These are phyloP conservation scores for Rhododendron ferrugineum DNA, from an alignment of 148 eudicot species.

Conservation along the genomic window DNA sequence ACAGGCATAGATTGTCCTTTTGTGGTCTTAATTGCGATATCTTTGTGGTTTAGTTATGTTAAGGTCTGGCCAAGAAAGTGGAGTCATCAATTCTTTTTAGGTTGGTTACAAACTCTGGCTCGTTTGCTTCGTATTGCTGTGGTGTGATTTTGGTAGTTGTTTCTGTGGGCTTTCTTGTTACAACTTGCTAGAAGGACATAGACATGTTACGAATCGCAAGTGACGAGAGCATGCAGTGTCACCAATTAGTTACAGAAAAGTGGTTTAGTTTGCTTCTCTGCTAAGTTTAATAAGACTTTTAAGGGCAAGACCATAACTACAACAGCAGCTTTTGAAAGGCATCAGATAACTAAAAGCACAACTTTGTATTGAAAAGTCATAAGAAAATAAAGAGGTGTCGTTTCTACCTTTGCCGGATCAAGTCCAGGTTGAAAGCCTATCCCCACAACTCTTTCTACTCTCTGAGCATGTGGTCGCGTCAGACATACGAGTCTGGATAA, in stretches of 20 bases:
- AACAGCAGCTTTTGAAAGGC: background rate
- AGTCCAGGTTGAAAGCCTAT: conserved; percentile 95
- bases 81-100: background rate
- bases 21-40: background rate
- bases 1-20: background rate
- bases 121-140: background rate
- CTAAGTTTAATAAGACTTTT: background rate
- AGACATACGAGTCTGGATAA: conserved; percentile 64
- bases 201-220: background rate
- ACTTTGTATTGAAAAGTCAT: background rate
- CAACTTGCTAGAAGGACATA: background rate
- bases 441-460: conserved; percentile 75
- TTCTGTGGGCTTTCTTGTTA: background rate
- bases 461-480: conserved; percentile 59
- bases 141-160: background rate
- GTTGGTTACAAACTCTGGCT: background rate
- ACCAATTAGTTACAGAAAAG: background rate
- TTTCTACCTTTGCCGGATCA: conserved; percentile 73
- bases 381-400: background rate
- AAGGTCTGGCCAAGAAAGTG: background rate
- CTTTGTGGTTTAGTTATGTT: background rate
- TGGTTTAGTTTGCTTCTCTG: background rate
- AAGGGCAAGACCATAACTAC: background rate
- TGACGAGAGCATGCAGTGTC: background rate
- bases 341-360: background rate